Base-by-base conservation (phyloP, 2,329 filamentous ascomycete genomes). In the Xylariaceae sp. region DNA sequence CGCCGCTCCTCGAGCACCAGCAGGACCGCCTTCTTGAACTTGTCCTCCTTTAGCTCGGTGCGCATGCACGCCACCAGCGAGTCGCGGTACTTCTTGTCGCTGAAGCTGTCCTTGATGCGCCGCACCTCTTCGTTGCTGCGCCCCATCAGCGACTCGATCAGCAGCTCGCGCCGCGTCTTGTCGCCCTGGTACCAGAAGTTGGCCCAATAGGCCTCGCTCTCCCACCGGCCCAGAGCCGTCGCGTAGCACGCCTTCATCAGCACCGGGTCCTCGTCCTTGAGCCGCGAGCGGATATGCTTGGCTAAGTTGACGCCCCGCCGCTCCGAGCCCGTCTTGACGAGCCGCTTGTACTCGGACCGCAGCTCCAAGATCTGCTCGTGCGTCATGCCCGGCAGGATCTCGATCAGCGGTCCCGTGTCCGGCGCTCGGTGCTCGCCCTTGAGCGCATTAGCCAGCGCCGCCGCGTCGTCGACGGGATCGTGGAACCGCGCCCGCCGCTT, bases 161-260 rank as follows among this genome's bases (percentile, higher is more conserved):
- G 73, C 22, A 98, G 70, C 59, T 96, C 90, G 5, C 89, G 77
- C 3, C 87, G 75, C 6, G 80, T 85, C 50, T 81, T 84, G 58
- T 90, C 83, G 23, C 81, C 80, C 55, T 95, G 90, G 62, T 95
- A 96, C 80, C 88, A 96, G 60, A 87, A 94, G 58, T 95, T 96
- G 39, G 90, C 88, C 89, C 92, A 98, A 68, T 94, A 94, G 0
- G 87, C 86, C 58, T 98, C 92, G 47, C 80, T 82, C 63, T 95
- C 92, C 80, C 88, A 96, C 33, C 75, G 74, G 8, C 92, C 92
- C 0, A 96, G 73, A 0, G 90, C 88, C 3, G 86, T 89, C 3
- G 89, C 79, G 57, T 96, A 95, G 52, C 83, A 88, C 5, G 84
- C 83, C 61, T 96, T 96, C 62, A 89, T 90, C 45, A 96, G 80